Conservation (phyloP, 768 basidiomycete genomes). For the Arthromyces matolae region DNA sequence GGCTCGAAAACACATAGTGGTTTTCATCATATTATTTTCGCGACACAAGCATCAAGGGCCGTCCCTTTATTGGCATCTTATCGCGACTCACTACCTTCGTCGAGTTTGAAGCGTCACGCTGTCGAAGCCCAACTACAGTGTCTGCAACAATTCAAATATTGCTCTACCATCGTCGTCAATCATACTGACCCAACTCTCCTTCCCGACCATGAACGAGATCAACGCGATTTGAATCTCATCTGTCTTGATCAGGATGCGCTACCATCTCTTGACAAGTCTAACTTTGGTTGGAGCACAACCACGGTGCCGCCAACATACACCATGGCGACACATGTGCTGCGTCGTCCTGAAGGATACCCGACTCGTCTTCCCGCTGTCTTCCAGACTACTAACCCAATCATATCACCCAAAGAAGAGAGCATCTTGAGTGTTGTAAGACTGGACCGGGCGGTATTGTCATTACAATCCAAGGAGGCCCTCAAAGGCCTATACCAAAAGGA, state of each 20-base stretch:
- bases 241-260: constrained; percentile 14
- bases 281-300: constrained; percentile 24
- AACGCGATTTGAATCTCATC: constrained; percentile 66
- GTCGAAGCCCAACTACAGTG: constrained; percentile 43
- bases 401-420: constrained; percentile 42
- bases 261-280: constrained; percentile 4
- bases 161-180: constrained; percentile 59
- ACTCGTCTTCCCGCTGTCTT: constrained; percentile 38
- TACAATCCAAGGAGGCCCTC: constrained; percentile 48
- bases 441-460: constrained; percentile 59
- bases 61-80: constrained; percentile 49
- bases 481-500: constrained; percentile 38
- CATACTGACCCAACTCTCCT: constrained; percentile 62
- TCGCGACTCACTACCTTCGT: constrained; percentile 30
- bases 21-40: constrained; percentile 68
- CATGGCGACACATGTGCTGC: constrained; percentile 68
- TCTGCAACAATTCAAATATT: constrained; percentile 52
- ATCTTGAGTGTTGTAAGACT: constrained; percentile 57
- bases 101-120: constrained; percentile 23
- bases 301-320: constrained; percentile 43
- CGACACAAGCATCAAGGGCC: constrained; percentile 71
- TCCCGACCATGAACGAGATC: constrained; percentile 46
- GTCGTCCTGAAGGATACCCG: constrained; percentile 32
- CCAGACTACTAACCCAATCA: constrained; percentile 74
- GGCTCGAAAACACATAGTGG: constrained; percentile 32